Conservation (phyloP, 139 green algal species). For the Chlorella sp. region DNA sequence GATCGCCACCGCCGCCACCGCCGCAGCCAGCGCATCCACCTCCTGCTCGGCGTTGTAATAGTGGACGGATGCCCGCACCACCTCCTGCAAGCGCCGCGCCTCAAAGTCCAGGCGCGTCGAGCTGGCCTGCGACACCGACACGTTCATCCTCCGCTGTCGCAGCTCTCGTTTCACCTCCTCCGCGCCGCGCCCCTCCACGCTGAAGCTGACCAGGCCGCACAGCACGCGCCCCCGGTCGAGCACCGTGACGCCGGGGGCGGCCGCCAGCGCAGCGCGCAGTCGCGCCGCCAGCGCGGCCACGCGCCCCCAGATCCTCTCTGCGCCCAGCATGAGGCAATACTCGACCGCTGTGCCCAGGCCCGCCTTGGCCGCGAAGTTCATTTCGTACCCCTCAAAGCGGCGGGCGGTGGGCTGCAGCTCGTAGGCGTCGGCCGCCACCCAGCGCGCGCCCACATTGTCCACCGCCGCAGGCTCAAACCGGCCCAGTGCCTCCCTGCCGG, state of each 20-base stretch:
- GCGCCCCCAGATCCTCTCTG: conserved; percentile 48
- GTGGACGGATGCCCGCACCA: conserved; percentile 65
- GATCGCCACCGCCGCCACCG: conserved; percentile 19
- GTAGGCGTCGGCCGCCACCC: conserved; percentile 41
- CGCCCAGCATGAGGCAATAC: conserved; percentile 47
- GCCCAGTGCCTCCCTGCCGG: conserved; percentile 35
- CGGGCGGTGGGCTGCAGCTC: conserved; percentile 36
- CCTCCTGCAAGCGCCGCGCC: conserved; percentile 28
- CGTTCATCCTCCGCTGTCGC: conserved; percentile 36
- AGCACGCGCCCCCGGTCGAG: conserved; percentile 52
- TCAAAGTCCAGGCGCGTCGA: conserved; percentile 65
- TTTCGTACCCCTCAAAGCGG: conserved; percentile 74
- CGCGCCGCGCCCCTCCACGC: not conserved
- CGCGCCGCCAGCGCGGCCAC: conserved; percentile 44
- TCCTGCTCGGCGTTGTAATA: conserved; percentile 71
- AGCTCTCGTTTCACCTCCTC: conserved; percentile 30
- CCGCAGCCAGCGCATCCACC: conserved; percentile 41
- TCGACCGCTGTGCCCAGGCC: conserved; percentile 63
- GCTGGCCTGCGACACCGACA: conserved; percentile 42
- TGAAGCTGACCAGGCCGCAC: conserved; percentile 78
- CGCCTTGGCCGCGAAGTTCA: conserved; percentile 67
- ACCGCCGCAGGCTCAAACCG: conserved; percentile 56
- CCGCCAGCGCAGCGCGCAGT: conserved; percentile 38
- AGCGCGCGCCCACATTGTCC: conserved; percentile 58
- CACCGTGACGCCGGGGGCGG: conserved; percentile 38